Evolutionary conservation across 106 monocot species (phyloP), one percentile per base, ranked within the genome.

Genomic region (Platanthera zijinensis): DNA sequence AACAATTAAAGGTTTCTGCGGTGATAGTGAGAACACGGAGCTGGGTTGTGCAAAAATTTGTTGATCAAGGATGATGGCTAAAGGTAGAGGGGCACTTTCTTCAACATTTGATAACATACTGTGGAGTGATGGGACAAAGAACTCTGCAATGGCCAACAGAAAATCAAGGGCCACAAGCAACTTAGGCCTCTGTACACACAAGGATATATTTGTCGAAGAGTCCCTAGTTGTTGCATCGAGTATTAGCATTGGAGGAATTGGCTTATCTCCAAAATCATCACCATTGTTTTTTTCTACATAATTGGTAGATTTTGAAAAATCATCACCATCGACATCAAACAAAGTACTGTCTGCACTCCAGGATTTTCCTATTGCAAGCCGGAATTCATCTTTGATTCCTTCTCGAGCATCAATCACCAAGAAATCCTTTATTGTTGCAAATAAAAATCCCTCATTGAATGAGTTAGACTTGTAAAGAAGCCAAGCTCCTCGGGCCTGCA

Each of bases 91-190:
- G 52, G 88, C 82, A 51, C 79, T 80, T 76, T 87, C 85, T 75
- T 87, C 86, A 56, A 88, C 89, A 82, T 90, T 84, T 64, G 92
- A 89, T 51, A 99, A 72, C 22, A 90, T 77, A 48, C 66, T 84
- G n/a, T 84, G 83, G 72, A 94, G 82, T 57, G 90, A 86, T 25
- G 97, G 97, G 18, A 86, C 88, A 84, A 99, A 99, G 73, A 99
- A 99, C 79, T 99, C 92, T 15, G 80, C 75, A 73, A 88, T 66
- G 52, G 89, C 94, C 15, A 94, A 80, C 69, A 99, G 77, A 79
- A 94, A 99, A 63, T 99, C 97, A 79, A 94, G 92, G 6, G 91
- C 97, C 46, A 99, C 97, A 51, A 99, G 92, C 66, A 99, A 86
- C 76, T 84, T 92, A 51, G 97, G 97, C 63, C 91, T 88, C 72